phyloP scores from a whole-genome alignment of 106 monocot species.

The Acorus calamus region DNA sequence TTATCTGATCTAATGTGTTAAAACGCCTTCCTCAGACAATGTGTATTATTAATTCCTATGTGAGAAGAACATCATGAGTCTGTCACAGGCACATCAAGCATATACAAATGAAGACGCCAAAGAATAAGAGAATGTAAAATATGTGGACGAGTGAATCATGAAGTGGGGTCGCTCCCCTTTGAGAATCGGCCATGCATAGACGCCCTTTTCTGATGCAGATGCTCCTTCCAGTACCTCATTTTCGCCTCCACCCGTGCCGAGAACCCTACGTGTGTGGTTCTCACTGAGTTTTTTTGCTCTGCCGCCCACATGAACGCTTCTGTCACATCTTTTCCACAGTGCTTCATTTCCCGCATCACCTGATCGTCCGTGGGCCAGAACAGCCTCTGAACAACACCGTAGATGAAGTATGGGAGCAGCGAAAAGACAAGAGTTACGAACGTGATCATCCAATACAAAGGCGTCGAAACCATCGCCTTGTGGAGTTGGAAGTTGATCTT shows the following conservation, averaged over 20 bases:
- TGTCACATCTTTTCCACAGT: not conserved
- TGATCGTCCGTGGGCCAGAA: constrained; percentile 19
- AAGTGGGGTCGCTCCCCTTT: not conserved
- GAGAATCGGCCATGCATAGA: not conserved
- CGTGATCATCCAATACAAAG: constrained; percentile 6
- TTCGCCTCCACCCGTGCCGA: constrained; percentile 3
- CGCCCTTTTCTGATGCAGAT: not conserved
- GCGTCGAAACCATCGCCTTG: constrained; percentile 1
- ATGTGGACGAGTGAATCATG: too few relatives aligned
- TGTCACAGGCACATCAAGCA: too few relatives aligned
- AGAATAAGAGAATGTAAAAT: too few relatives aligned
- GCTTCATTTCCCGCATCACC: constrained; percentile 16
- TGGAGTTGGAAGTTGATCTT: not conserved
- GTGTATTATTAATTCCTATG: too few relatives aligned
- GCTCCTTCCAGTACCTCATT: not conserved
- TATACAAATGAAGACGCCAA: too few relatives aligned
- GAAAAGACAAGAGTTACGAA: not conserved
- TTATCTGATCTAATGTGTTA: too few relatives aligned
- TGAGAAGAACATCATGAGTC: too few relatives aligned
- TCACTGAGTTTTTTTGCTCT: too few relatives aligned
- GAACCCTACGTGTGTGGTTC: too few relatives aligned
- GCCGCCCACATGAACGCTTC: too few relatives aligned
- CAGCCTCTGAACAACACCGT: constrained; percentile 7
- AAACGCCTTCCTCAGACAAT: too few relatives aligned
- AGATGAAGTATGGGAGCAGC: constrained; percentile 9